Evolutionary conservation across 73 alveolate genomes (phyloP).

Genomic region (Paramecium caudatum): DNA sequence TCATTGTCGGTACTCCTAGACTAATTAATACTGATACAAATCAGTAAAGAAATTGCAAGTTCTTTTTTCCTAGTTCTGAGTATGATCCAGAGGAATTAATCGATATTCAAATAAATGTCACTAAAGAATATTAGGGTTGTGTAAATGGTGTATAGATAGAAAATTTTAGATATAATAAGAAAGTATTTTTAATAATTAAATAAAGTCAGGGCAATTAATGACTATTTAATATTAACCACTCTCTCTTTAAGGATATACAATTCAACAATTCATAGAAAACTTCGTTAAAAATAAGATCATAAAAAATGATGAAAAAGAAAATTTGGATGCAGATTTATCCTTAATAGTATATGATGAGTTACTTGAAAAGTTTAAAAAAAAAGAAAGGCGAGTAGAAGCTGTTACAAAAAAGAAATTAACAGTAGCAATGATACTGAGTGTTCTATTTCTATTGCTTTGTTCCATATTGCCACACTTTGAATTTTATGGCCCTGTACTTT

Average conservation of each 20-base stretch:
- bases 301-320: neutral
- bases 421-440: neutral
- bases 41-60: neutral
- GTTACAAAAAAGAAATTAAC: neutral
- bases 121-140: slow-evolving; percentile 1
- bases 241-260: neutral
- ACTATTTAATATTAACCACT: slow-evolving; percentile 26
- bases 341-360: slow-evolving; percentile 21
- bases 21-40: slow-evolving; percentile 41
- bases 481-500: slow-evolving; percentile 29
- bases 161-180: neutral
- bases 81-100: neutral
- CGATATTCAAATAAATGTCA: neutral
- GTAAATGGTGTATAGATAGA: neutral
- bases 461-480: slow-evolving; percentile 57
- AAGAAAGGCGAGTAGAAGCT: neutral
- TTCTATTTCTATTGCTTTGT: neutral
- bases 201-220: slow-evolving; percentile 19
- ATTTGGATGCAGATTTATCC: neutral
- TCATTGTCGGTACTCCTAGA: slow-evolving; percentile 53
- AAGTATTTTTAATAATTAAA: neutral
- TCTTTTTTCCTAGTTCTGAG: slow-evolving; percentile 3
- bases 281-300: neutral
- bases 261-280: neutral
- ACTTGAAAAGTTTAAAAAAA: slow-evolving; percentile 4